Conservation (phyloP, 495 filamentous ascomycete genomes). For the Tuber calosporum region DNA sequence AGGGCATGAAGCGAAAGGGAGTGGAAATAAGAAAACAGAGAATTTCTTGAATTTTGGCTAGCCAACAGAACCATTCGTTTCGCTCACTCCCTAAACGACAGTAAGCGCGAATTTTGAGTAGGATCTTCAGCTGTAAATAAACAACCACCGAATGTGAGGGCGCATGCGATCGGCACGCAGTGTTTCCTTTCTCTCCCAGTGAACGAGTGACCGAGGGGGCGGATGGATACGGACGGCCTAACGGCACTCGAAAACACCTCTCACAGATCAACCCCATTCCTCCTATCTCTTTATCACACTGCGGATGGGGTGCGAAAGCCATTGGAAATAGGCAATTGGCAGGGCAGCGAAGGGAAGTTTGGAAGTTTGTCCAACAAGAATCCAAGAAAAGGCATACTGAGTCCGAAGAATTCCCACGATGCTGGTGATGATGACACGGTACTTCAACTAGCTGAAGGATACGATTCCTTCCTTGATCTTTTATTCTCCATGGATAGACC, state of each 20-base stretch:
- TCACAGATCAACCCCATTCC: constrained; percentile 1
- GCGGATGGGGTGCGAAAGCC: background rate
- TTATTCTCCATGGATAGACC: constrained; percentile 28
- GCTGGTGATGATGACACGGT: background rate
- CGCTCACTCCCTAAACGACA: background rate
- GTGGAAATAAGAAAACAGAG: background rate
- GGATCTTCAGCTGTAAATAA: background rate
- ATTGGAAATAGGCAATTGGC: background rate
- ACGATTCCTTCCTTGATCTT: constrained; percentile 34
- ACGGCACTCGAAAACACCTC: background rate
- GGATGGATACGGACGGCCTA: background rate
- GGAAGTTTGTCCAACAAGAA: background rate
- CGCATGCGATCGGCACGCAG: background rate
- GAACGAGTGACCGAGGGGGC: background rate
- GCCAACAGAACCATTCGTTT: background rate
- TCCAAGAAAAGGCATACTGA: background rate
- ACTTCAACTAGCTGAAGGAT: constrained; percentile 25
- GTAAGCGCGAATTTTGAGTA: background rate
- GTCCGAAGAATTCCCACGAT: constrained; percentile 12
- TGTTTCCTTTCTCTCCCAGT: background rate
- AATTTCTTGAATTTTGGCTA: background rate
- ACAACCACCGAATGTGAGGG: background rate
- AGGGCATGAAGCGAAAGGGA: background rate
- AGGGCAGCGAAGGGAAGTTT: background rate
- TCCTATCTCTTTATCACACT: background rate